These are phyloP conservation scores for Aspergillus incahuasiensis DNA, from an alignment of 495 filamentous ascomycete species.

Conservation along the genomic window DNA sequence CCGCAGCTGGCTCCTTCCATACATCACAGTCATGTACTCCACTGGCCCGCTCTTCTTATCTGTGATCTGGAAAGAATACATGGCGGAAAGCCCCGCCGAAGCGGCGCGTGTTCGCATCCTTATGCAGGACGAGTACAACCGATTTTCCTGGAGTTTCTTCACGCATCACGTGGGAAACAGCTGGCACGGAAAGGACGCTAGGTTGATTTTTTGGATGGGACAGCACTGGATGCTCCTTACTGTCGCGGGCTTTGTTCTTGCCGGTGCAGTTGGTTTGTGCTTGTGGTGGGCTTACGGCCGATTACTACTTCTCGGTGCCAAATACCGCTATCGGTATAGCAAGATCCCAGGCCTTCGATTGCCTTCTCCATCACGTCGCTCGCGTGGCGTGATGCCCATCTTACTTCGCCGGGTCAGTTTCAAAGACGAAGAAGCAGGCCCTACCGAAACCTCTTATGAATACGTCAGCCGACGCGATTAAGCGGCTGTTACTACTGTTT, in stretches of 20 bases:
- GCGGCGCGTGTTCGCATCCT: slow-evolving; percentile 48
- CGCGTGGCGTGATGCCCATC: slow-evolving; percentile 34
- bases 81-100: slow-evolving; percentile 38
- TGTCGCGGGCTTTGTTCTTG: slow-evolving; percentile 55
- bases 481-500: neutral
- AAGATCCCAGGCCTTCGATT: slow-evolving; percentile 28
- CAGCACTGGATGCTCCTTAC: slow-evolving; percentile 72
- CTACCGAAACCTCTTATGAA: slow-evolving; percentile 41
- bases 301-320: slow-evolving; percentile 41
- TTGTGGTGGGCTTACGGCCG: slow-evolving; percentile 55
- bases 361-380: slow-evolving; percentile 32
- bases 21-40: slow-evolving; percentile 84
- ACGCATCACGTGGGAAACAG: slow-evolving; percentile 67
- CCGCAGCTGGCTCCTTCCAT: slow-evolving; percentile 73
- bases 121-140: slow-evolving; percentile 65
- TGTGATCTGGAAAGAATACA: slow-evolving; percentile 80
- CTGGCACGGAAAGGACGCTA: slow-evolving; percentile 73
- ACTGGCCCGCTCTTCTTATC: slow-evolving; percentile 83
- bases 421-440: slow-evolving; percentile 40
- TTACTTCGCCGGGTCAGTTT: slow-evolving; percentile 40
- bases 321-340: slow-evolving; percentile 42
- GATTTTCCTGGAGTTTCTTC: slow-evolving; percentile 72
- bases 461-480: slow-evolving; percentile 37
- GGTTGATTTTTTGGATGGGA: slow-evolving; percentile 76
- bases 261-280: slow-evolving; percentile 50